Base-by-base conservation (phyloP, 345 rosid species). In the Orychophragmus violaceus region DNA sequence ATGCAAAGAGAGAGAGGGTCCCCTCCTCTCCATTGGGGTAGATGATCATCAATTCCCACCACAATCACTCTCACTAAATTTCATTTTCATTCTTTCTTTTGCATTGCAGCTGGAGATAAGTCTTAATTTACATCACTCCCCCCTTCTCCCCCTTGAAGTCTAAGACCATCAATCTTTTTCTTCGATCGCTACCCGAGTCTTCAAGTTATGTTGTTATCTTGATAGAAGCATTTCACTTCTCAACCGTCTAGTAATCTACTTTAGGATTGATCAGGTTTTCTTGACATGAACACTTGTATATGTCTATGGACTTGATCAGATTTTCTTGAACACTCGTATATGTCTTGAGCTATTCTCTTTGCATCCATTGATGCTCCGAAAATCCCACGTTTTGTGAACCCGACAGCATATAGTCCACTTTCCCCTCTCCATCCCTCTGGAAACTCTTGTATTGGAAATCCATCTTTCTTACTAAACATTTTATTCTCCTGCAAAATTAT, bases 351-450 rank as follows among this genome's bases (percentile, higher is more conserved):
- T 39, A 90, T 79, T 54, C 70, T 82, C 62, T 57, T 77, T n/a
- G 99, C 97, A 67, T 93, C 99, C 80, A 86, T 81, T 13, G 97
- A 80, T 4, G 85, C 81, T 46, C 99, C 99, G 0, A 85, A 78
- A 12, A 93, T 60, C 3, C 99, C 99, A 39, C 90, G 91, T 75
- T 82, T 84, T 3, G 92, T 84, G 82, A 93, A 93, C 51, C 99
- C 99, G 7, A 93, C 99, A 2, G 99, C 95, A 17, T 90, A 93
- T 65, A 90, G 57, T 14, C 97, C 99, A 68, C 76, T 29, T 35
- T 85, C 96, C 2, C 99, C 97, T 93, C 89, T 93, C 99, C 99
- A 93, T 55, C 96, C 97, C 18, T 84, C 76, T 12, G 99, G 97
- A 65, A 88, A 93, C 54, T 89, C 79, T 70, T 71, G 70, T 57